Conservation (phyloP, 306 rosid genomes). For the barrel medic (Medicago truncatula) region MtrunA17r5.0-ANR NC_053048.1:23839501-23840000, state of each 20-base stretch:
- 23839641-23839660: conserved; percentile 15
- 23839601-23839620: conserved; percentile 12
- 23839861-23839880: too few species aligned
- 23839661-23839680: conserved; percentile 6
- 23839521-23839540: conserved; percentile 41
- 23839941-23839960: too few species aligned
- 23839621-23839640: conserved; percentile 1
- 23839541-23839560: not conserved
- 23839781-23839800: not conserved
- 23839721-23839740: not conserved
- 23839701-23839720: conserved; percentile 13
- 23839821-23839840: too few species aligned
- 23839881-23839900: too few species aligned
- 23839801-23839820: too few species aligned
- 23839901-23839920: too few species aligned
- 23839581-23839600: conserved; percentile 4
- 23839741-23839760: not conserved
- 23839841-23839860: too few species aligned
- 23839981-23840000: not conserved
- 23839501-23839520: conserved; percentile 57
- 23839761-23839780: conserved; percentile 6
- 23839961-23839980: not conserved
- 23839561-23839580: not conserved
- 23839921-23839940: too few species aligned
- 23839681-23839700: conserved; percentile 8